Conservation (phyloP, 208 protist species). For the Acanthamoeba culbertsoni region DNA sequence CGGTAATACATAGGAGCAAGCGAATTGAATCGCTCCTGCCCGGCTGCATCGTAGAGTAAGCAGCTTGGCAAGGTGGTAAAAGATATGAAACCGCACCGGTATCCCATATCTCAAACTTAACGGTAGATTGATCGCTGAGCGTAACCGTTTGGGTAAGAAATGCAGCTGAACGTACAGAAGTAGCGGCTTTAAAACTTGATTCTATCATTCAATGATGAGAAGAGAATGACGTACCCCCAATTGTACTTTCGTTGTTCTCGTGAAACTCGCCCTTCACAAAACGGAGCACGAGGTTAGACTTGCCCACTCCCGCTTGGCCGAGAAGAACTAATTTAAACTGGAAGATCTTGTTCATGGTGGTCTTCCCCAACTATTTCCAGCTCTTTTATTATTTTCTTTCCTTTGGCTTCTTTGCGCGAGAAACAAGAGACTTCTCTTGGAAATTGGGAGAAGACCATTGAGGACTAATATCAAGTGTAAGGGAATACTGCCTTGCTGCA, state of each 20-base stretch:
- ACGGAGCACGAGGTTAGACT: slow-evolving; percentile 87
- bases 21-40: slow-evolving; percentile 88
- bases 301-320: slow-evolving; percentile 90
- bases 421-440: no score
- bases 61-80: neutral
- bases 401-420: no score
- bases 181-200: neutral
- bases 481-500: no score
- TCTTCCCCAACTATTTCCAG: no score
- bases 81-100: neutral
- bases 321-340: slow-evolving; percentile 90
- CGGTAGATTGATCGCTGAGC: slow-evolving; percentile 85
- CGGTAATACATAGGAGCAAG: slow-evolving; percentile 93
- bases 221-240: slow-evolving; percentile 81
- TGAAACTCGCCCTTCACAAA: slow-evolving; percentile 93
- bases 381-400: no score
- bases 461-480: no score
- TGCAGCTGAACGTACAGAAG: slow-evolving; percentile 78
- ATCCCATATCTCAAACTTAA: slow-evolving; percentile 95
- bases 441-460: no score
- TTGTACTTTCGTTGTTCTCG: slow-evolving; percentile 92
- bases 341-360: slow-evolving; percentile 64
- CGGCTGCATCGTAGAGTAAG: slow-evolving; percentile 59
- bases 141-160: slow-evolving; percentile 91
- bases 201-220: neutral